A percentile compares a stretch with the other conserved stretches of the same genome.
phyloP scores from a whole-genome alignment of 2,329 filamentous ascomycete genomes.

The Cercospora nicotianae region DNA sequence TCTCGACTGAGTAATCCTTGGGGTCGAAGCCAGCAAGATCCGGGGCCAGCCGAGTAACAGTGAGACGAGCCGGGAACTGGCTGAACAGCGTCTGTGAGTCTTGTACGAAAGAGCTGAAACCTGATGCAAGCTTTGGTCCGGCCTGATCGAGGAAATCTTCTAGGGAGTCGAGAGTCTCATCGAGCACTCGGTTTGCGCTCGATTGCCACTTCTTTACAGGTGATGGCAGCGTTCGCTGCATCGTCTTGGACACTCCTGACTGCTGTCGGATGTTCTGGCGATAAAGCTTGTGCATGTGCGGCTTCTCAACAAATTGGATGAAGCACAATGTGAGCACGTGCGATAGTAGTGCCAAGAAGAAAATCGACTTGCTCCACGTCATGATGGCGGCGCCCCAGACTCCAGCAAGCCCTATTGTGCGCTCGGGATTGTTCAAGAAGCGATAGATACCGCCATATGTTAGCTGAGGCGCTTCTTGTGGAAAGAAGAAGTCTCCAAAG shows the following conservation, averaged over 20 bases:
- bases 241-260: slow-evolving; percentile 86
- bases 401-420: slow-evolving; percentile 89
- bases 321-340: slow-evolving; percentile 84
- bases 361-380: slow-evolving; percentile 83
- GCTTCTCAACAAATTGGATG: slow-evolving; percentile 89
- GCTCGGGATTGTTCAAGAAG: slow-evolving; percentile 95
- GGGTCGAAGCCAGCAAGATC: slow-evolving; percentile 78
- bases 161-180: slow-evolving; percentile 82
- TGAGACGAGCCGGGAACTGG: slow-evolving; percentile 82
- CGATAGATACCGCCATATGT: slow-evolving; percentile 98
- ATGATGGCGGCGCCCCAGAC: slow-evolving; percentile 94
- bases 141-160: slow-evolving; percentile 87
- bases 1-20: slow-evolving; percentile 73
- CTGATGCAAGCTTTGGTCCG: slow-evolving; percentile 79
- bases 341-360: slow-evolving; percentile 79
- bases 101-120: slow-evolving; percentile 81
- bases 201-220: slow-evolving; percentile 81
- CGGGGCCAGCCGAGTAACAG: slow-evolving; percentile 73
- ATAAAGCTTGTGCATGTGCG: slow-evolving; percentile 98
- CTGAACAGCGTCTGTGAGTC: slow-evolving; percentile 88
- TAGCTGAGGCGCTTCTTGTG: slow-evolving; percentile 80
- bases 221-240: slow-evolving; percentile 80
- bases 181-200: slow-evolving; percentile 82
- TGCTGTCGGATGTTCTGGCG: slow-evolving; percentile 79
- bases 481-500: slow-evolving; percentile 99